Evolutionary conservation across 208 protist genomes (phyloP).

Genomic region (Angomonas ambiguus): DNA sequence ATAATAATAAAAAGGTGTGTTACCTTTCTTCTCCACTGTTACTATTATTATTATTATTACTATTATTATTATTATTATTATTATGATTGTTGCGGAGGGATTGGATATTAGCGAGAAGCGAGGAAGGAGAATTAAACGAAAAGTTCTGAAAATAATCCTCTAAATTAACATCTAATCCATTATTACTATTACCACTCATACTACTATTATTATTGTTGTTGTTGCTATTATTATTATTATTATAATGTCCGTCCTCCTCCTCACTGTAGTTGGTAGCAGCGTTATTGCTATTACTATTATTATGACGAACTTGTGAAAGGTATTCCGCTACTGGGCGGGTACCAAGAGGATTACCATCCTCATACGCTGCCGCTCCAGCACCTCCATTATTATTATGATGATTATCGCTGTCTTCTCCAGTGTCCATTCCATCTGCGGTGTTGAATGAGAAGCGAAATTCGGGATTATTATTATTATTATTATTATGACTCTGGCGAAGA

Average conservation of each 20-base stretch:
- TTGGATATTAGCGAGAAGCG: not conserved
- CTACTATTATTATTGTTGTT: slow-evolving; percentile 5
- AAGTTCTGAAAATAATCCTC: slow-evolving; percentile 51
- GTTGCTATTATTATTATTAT: not conserved
- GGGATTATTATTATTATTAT: not conserved
- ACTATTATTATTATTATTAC: slow-evolving; percentile 4
- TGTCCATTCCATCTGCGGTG: not conserved
- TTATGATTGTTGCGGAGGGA: not conserved
- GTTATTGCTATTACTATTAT: no score
- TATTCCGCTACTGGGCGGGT: no score
- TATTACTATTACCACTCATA: not conserved
- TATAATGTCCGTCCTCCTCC: no score
- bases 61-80: not conserved
- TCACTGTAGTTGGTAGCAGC: no score
- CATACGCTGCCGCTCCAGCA: no score
- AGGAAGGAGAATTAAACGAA: slow-evolving; percentile 27
- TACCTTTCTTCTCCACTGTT: not conserved
- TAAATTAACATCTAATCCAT: not conserved
- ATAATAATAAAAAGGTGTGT: not conserved
- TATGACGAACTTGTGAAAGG: no score
- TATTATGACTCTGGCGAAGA: no score
- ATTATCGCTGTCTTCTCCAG: no score
- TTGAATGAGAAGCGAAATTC: not conserved
- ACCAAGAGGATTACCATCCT: no score
- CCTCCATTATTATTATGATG: no score